phyloP scores from a whole-genome alignment of 352 stramenopile species.

The Pythium oligandrum region DNA sequence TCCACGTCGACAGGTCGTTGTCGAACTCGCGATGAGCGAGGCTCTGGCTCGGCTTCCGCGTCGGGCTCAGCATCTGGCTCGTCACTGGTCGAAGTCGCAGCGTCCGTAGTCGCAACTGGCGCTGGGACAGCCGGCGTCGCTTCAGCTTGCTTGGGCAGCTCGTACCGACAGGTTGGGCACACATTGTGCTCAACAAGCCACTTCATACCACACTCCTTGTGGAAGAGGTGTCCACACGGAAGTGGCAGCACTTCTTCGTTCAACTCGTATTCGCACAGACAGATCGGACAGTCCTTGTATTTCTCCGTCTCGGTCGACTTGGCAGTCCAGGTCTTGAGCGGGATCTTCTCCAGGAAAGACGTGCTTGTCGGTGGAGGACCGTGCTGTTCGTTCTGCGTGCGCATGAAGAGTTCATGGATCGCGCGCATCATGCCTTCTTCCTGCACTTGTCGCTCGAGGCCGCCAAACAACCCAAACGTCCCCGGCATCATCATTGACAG shows the following conservation, averaged over 20 bases:
- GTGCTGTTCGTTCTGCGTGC: slow-evolving; percentile 51
- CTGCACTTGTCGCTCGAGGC: slow-evolving; percentile 2
- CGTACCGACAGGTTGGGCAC: slow-evolving; percentile 66
- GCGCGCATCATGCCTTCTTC: slow-evolving; percentile 30
- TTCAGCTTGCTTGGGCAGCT: slow-evolving; percentile 47
- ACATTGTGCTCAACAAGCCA: slow-evolving; percentile 80
- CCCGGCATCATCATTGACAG: slow-evolving; percentile 20
- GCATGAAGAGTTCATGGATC: slow-evolving; percentile 65
- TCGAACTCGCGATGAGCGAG: slow-evolving; percentile 10
- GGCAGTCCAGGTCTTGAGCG: slow-evolving; percentile 49
- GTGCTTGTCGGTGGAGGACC: slow-evolving; percentile 69
- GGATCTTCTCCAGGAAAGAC: slow-evolving; percentile 57
- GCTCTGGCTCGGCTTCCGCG: slow-evolving; percentile 11
- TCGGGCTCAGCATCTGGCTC: too few relatives aligned
- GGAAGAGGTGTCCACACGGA: slow-evolving; percentile 71
- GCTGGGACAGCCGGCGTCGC: slow-evolving; percentile 10
- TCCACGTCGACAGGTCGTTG: slow-evolving; percentile 7
- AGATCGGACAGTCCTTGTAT: slow-evolving; percentile 71
- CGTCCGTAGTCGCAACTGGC: background rate
- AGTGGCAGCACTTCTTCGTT: slow-evolving; percentile 60
- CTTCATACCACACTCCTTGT: slow-evolving; percentile 69
- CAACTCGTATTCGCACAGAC: slow-evolving; percentile 65
- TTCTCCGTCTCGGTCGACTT: slow-evolving; percentile 37
- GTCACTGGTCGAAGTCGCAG: background rate
- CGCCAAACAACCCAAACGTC: slow-evolving; percentile 5